Conservation (phyloP, 371 early-diverging fungal species). For the Funneliformis caledonium region DNA sequence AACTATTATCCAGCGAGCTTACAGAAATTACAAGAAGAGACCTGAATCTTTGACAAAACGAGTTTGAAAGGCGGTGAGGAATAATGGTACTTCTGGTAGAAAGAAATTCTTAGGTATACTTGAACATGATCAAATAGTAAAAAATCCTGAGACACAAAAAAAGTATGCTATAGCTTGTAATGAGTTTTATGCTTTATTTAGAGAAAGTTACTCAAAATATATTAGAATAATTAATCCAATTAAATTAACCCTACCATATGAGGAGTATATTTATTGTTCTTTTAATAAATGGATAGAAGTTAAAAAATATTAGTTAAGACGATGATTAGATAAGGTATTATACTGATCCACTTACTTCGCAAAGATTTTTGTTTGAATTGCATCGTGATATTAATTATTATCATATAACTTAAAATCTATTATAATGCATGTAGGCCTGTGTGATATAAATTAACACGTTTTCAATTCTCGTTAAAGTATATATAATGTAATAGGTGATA, state of each 20-base stretch:
- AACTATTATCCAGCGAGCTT: conserved; percentile 3
- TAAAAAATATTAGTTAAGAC: conserved; percentile 17
- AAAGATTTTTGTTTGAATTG: too few relatives aligned
- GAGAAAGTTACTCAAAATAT: conserved; percentile 9
- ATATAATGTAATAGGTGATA: background rate
- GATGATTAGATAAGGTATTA: conserved; percentile 5
- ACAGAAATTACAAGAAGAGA: conserved; percentile 12
- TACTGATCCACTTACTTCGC: too few relatives aligned
- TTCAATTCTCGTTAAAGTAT: too few relatives aligned
- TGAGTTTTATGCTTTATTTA: conserved; percentile 13
- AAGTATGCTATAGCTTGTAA: background rate
- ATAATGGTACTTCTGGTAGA: conserved; percentile 17
- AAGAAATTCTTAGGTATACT: conserved; percentile 35
- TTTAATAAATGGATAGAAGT: background rate
- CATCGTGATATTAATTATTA: too few relatives aligned
- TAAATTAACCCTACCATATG: background rate
- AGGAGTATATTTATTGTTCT: background rate
- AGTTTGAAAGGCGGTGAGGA: conserved; percentile 20
- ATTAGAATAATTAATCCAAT: background rate
- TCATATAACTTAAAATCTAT: too few relatives aligned
- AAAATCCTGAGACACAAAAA: conserved; percentile 22
- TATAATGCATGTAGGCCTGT: too few relatives aligned
- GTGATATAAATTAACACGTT: too few relatives aligned
- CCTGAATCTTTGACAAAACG: conserved; percentile 17
- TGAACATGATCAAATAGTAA: background rate